Base-by-base conservation (phyloP, 2,329 filamentous ascomycete genomes). In the Colletotrichum sansevieriae region DNA sequence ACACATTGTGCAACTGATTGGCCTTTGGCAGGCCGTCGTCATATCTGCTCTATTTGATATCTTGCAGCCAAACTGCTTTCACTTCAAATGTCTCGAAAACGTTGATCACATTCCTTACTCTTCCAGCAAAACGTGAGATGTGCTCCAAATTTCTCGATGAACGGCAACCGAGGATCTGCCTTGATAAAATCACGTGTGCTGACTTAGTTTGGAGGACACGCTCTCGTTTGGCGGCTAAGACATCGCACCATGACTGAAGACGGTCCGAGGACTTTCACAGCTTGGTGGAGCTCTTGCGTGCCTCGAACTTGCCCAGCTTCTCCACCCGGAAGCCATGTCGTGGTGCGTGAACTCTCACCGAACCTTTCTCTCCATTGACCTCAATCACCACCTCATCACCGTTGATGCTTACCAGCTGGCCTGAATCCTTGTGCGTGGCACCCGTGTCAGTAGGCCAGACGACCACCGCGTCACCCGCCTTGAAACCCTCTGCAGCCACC, bases 401-500 rank as follows among this genome's bases (percentile, higher is more conserved):
- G 49, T 81, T 81, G 58, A 92, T 73, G 29, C 82, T 81, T 13
- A 90, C 78, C 69, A 92, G 78, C 47, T 65, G 78, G 0, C 91
- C 91, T 2, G 76, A 74, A 74, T 92, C 90, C 71, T 83, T 85
- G 74, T 89, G 83, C n/a, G 76, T 82, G 60, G 79, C 83, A 6
- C 90, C 90, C 51, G 86, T 85, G 75, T 93, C 90, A 2, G 84
- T 86, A 5, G 90, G 91, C 81, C 84, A 88, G 29, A 92, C 77
- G 75, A 84, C 80, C 3, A 93, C 87, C 51, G 76, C 70, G 35
- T 86, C 80, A 1, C 90, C 90, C 68, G 78, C 81, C 58, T 78
- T 77, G 70, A 93, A 74, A 0, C 83, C 82, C 56, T 85, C 77
- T 3, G 85, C 78, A 15, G 71, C 71, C 0, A 79, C 81, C 9